A percentile compares a stretch with the other conserved stretches of the same genome.
Evolutionary conservation across 495 filamentous ascomycete genomes (phyloP).

Genomic region (Penicillium samsonianum): DNA sequence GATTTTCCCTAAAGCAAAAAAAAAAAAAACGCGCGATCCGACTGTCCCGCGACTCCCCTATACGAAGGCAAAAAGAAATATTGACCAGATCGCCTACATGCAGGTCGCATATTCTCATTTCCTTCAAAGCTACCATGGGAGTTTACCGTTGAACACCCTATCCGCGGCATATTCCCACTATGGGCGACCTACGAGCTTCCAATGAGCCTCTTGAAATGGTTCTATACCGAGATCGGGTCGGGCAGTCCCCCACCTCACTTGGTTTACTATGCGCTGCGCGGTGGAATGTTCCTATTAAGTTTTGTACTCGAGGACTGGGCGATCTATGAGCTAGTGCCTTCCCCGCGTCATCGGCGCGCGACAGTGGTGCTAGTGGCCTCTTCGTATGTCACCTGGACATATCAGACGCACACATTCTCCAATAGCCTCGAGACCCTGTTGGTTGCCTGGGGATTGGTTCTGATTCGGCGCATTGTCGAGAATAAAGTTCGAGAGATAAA

Average conservation of each 20-base stretch:
- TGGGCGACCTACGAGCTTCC: constrained; percentile 92
- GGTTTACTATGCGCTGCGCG: constrained; percentile 84
- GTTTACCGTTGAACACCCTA: constrained; percentile 80
- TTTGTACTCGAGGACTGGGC: constrained; percentile 98
- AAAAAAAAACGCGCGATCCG: constrained; percentile 9
- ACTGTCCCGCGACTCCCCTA: constrained; percentile 17
- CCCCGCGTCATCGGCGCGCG: constrained; percentile 66
- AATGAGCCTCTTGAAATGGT: constrained; percentile 86
- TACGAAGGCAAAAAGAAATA: constrained; percentile 8
- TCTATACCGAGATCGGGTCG: constrained; percentile 66
- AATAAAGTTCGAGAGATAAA: constrained; percentile 58
- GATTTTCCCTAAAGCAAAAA: neutral
- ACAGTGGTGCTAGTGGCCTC: constrained; percentile 84
- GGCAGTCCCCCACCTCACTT: constrained; percentile 63
- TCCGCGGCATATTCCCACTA: constrained; percentile 94
- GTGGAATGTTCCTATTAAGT: constrained; percentile 88
- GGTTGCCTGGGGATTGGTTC: constrained; percentile 86
- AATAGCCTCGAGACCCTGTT: constrained; percentile 93
- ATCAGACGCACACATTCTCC: constrained; percentile 97
- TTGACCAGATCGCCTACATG: constrained; percentile 15
- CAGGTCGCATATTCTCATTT: constrained; percentile 87
- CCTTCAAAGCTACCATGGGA: constrained; percentile 90
- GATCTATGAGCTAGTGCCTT: constrained; percentile 82
- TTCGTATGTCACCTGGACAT: constrained; percentile 98
- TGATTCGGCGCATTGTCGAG: constrained; percentile 80